These are phyloP conservation scores for Gnaphalium uliginosum DNA, from an alignment of 129 eudicot genomes.

Conservation along the genomic window DNA sequence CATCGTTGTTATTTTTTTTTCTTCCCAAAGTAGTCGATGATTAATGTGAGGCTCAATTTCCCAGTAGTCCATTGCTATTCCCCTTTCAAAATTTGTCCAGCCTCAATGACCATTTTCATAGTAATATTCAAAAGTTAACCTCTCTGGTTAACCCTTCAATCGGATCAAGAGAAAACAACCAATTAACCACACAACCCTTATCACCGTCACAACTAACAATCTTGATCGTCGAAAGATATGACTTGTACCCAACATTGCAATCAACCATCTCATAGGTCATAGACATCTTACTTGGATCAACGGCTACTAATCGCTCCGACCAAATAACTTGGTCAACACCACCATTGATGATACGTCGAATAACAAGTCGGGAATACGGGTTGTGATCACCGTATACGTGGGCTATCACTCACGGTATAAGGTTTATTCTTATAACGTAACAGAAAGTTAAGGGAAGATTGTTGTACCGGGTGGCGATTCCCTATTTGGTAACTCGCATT, in stretches of 20 bases:
- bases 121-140: slow-evolving; percentile 45
- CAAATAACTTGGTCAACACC: slow-evolving; percentile 38
- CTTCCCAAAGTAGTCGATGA: too few species aligned
- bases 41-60: too few species aligned
- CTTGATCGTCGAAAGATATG: slow-evolving; percentile 57
- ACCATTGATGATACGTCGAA: neutral
- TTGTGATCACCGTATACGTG: too few species aligned
- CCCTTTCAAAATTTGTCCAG: too few species aligned
- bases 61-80: too few species aligned
- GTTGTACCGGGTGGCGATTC: too few species aligned
- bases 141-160: slow-evolving; percentile 45
- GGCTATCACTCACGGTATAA: too few species aligned
- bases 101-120: slow-evolving; percentile 31
- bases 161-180: slow-evolving; percentile 56
- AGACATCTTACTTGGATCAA: slow-evolving; percentile 41
- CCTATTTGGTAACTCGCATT: too few species aligned
- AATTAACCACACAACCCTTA: slow-evolving; percentile 44
- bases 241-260: slow-evolving; percentile 56
- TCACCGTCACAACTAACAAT: slow-evolving; percentile 21
- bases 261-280: slow-evolving; percentile 65
- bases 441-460: too few species aligned
- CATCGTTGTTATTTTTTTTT: too few species aligned
- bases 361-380: too few species aligned
- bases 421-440: too few species aligned
- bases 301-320: slow-evolving; percentile 61